Conservation (phyloP, 495 filamentous ascomycete species). For the Parathielavia appendiculata region DNA sequence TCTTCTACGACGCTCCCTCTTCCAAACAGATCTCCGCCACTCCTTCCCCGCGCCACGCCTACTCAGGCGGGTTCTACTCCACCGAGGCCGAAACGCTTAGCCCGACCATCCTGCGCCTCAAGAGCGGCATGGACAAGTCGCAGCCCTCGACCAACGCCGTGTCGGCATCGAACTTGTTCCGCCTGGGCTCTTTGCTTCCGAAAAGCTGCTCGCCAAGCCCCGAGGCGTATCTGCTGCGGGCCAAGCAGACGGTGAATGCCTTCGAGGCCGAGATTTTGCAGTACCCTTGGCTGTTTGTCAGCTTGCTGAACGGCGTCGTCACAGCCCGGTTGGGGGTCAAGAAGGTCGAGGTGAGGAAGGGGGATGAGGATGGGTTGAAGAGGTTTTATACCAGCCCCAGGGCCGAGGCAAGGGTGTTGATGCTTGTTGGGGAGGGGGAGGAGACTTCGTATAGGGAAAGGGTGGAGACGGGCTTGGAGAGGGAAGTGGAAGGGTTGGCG, state of each 20-base stretch:
- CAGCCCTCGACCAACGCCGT: conserved; percentile 86
- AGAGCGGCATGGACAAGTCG: conserved; percentile 87
- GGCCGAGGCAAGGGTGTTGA: conserved; percentile 19
- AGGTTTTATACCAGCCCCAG: conserved; percentile 15
- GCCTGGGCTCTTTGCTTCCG: conserved; percentile 65
- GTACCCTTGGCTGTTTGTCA: conserved; percentile 82
- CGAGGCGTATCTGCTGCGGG: conserved; percentile 52
- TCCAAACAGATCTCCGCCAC: conserved; percentile 12
- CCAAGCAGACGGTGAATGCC: conserved; percentile 68
- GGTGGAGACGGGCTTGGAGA: not conserved
- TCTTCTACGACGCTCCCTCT: conserved; percentile 57
- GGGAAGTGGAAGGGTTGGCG: conserved; percentile 8
- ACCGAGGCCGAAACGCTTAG: conserved; percentile 59
- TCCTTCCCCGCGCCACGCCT: conserved; percentile 39
- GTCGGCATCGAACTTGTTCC: conserved; percentile 75
- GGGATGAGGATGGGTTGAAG: conserved; percentile 9
- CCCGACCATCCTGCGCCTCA: conserved; percentile 79
- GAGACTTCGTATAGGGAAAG: not conserved
- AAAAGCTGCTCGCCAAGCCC: not conserved
- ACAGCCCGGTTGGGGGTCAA: conserved; percentile 53
- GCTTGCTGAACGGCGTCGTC: conserved; percentile 71
- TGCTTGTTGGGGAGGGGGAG: not conserved
- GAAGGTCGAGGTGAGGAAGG: conserved; percentile 6
- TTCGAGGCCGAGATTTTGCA: conserved; percentile 89
- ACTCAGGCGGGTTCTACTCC: conserved; percentile 78